Conservation (phyloP, 805 yeast species). For the Grigorovia yakushimaensis region DNA sequence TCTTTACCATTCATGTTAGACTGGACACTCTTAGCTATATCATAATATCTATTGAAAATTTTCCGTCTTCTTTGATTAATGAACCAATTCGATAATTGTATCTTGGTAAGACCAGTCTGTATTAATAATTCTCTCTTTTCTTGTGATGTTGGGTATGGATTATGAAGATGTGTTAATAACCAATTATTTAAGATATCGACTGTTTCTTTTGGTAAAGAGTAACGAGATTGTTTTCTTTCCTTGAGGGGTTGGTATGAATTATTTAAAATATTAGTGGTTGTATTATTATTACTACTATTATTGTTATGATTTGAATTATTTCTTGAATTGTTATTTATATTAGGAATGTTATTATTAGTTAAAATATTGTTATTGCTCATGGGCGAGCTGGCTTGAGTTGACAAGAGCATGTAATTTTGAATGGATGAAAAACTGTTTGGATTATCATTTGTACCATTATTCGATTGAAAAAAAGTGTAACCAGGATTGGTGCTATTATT, state of each 20-base stretch:
- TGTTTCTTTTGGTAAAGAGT: constrained; percentile 71
- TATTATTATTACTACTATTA: too few species aligned
- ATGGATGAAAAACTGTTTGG: too few species aligned
- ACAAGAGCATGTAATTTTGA: too few species aligned
- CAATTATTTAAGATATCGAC: constrained; percentile 63
- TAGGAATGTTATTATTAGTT: too few species aligned
- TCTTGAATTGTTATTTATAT: too few species aligned
- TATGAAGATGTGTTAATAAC: constrained; percentile 64
- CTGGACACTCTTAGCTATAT: constrained; percentile 5
- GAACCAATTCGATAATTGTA: constrained; percentile 80
- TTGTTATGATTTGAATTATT: too few species aligned
- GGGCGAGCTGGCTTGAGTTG: too few species aligned
- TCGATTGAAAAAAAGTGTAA: background rate
- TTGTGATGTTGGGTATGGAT: constrained; percentile 77
- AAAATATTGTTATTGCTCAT: too few species aligned
- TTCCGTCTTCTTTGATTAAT: constrained; percentile 77
- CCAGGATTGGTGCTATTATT: background rate
- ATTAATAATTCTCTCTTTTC: constrained; percentile 64
- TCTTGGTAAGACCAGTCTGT: constrained; percentile 68
- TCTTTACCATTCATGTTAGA: background rate
- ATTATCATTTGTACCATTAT: too few species aligned
- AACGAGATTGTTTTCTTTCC: constrained; percentile 31
- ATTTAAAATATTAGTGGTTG: background rate
- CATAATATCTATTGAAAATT: constrained; percentile 33
- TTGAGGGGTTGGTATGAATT: background rate